These are phyloP conservation scores for Mucor circinelloides DNA, from an alignment of 371 early-diverging fungal species.

Conservation along the genomic window DNA sequence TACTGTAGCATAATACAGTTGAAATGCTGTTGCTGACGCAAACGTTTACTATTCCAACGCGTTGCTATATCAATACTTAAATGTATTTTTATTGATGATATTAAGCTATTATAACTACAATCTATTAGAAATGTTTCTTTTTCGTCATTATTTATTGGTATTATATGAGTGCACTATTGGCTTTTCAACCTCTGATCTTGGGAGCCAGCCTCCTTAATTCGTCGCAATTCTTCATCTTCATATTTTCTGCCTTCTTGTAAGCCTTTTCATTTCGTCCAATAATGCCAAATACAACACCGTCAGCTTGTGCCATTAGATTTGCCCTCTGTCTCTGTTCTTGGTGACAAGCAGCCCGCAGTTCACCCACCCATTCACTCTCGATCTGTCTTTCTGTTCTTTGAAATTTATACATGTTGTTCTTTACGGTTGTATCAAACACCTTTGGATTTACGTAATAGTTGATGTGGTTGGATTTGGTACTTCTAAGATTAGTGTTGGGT, in stretches of 20 bases:
- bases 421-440: constrained; percentile 13
- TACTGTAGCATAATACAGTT: too few species aligned
- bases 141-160: background rate
- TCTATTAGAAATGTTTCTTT: background rate
- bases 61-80: too few species aligned
- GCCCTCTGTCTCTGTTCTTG: constrained; percentile 33
- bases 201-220: constrained; percentile 32
- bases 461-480: constrained; percentile 37
- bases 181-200: constrained; percentile 8
- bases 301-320: constrained; percentile 30
- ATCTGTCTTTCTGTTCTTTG: constrained; percentile 44
- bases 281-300: constrained; percentile 36
- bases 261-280: constrained; percentile 44
- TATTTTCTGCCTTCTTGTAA: constrained; percentile 35
- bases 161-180: background rate
- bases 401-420: constrained; percentile 21
- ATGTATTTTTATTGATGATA: too few species aligned
- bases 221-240: constrained; percentile 40
- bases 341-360: constrained; percentile 36
- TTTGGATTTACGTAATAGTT: constrained; percentile 50
- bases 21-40: too few species aligned
- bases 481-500: constrained; percentile 34
- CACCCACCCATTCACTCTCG: constrained; percentile 39
- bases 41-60: too few species aligned
- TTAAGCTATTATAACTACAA: background rate